Conservation (phyloP, 2,329 filamentous ascomycete genomes). For the Penicillium concentricum region DNA sequence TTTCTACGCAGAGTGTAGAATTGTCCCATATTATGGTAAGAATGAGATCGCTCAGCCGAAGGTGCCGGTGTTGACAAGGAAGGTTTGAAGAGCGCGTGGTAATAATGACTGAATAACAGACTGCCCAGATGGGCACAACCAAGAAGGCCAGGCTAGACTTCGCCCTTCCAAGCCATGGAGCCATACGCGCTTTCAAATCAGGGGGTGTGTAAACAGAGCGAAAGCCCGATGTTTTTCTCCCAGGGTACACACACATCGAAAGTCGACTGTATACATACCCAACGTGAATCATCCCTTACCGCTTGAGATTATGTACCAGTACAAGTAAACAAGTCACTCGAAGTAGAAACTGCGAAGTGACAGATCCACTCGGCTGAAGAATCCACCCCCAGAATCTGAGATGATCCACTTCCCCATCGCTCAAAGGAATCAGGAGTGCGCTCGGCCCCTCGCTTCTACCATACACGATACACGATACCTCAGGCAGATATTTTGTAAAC, state of each 20-base stretch:
- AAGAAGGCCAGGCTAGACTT: not conserved
- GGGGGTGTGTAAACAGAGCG: not conserved
- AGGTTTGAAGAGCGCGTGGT: not conserved
- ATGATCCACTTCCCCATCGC: slow-evolving; percentile 3
- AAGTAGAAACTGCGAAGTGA: not conserved
- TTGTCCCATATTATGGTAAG: not conserved
- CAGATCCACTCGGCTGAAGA: slow-evolving; percentile 10
- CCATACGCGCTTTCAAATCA: not conserved
- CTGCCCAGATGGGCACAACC: not conserved
- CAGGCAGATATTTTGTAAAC: not conserved
- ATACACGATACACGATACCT: not conserved
- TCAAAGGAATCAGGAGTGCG: not conserved
- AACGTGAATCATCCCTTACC: not conserved
- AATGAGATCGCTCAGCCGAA: slow-evolving; percentile 1
- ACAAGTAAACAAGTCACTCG: not conserved
- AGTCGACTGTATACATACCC: not conserved
- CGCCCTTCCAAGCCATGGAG: not conserved
- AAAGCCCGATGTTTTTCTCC: not conserved
- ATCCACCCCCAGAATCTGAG: not conserved
- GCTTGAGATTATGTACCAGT: not conserved
- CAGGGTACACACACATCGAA: not conserved
- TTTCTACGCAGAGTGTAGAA: not conserved
- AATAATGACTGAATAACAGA: slow-evolving; percentile 1
- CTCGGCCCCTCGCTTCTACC: not conserved
- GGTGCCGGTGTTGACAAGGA: not conserved